These are phyloP conservation scores for Sisymbrium altissimum DNA, from an alignment of 345 rosid species.

Conservation along the genomic window DNA sequence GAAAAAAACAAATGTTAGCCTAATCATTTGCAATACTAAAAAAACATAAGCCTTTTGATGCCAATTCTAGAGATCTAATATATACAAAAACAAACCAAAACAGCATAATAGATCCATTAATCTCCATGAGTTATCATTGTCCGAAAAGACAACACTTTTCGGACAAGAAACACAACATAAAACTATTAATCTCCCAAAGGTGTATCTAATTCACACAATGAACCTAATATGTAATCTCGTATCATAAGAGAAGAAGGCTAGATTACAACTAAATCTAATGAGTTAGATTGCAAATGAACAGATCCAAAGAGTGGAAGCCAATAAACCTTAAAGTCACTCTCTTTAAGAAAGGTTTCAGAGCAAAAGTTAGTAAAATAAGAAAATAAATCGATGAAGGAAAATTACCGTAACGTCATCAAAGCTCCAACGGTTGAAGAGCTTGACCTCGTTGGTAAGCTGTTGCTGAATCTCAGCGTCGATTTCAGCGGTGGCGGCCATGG, in stretches of 20 bases:
- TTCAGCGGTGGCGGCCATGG: conserved; percentile 33
- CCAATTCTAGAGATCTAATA: not conserved
- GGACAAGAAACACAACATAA: not conserved
- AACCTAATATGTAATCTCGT: not conserved
- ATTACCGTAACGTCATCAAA: conserved; percentile 71
- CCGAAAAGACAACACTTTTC: not conserved
- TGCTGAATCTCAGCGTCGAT: conserved; percentile 34
- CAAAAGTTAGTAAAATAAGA: not conserved
- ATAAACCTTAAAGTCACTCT: not conserved
- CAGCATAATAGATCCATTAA: too few relatives aligned
- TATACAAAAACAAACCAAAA: not conserved
- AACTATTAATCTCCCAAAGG: not conserved
- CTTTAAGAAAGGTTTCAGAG: not conserved
- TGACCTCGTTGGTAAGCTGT: conserved; percentile 36
- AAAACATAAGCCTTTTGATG: not conserved
- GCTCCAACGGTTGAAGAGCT: conserved; percentile 87
- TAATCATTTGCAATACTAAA: not conserved
- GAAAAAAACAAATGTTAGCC: not conserved
- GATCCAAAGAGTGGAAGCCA: not conserved
- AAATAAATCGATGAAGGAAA: not conserved
- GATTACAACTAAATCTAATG: not conserved
- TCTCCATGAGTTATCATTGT: too few relatives aligned
- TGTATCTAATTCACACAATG: not conserved
- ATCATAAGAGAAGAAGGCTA: not conserved
- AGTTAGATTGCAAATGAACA: not conserved